Percentiles rank a stretch among this genome's conserved stretches.
phyloP scores from a whole-genome alignment of 2,329 filamentous ascomycete genomes.

The Sphaerostilbella broomeana region DNA sequence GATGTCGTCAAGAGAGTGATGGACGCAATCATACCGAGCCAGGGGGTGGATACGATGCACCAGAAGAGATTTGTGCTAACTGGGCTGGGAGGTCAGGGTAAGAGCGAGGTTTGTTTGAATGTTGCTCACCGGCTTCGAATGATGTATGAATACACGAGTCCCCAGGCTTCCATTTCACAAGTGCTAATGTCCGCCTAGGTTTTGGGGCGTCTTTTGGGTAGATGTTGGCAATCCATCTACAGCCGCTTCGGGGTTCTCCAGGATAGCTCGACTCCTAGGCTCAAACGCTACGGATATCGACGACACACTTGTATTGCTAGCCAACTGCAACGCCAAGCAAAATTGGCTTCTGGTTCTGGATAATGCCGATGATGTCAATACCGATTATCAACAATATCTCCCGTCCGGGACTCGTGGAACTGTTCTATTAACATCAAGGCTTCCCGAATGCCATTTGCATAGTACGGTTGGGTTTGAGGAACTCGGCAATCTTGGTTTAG shows the following conservation, averaged over 20 bases:
- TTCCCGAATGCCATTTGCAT: not conserved
- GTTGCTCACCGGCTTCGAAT: slow-evolving; percentile 1
- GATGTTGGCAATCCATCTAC: not conserved
- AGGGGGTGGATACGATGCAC: not conserved
- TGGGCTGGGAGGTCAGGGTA: slow-evolving; percentile 7
- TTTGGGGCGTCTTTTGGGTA: slow-evolving; percentile 11
- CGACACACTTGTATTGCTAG: not conserved
- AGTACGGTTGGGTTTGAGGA: slow-evolving; percentile 2
- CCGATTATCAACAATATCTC: slow-evolving; percentile 2
- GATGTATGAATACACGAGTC: slow-evolving; percentile 1
- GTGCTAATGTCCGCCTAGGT: not conserved
- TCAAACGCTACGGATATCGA: slow-evolving; percentile 1
- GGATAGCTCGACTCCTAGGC: slow-evolving; percentile 1
- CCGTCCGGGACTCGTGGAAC: not conserved
- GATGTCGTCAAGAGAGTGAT: slow-evolving; percentile 1
- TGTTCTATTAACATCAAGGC: slow-evolving; percentile 4
- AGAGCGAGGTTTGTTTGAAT: slow-evolving; percentile 8
- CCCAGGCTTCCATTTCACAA: too few species aligned
- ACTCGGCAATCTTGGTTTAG: slow-evolving; percentile 3
- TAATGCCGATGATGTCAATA: slow-evolving; percentile 34
- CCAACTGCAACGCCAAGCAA: not conserved
- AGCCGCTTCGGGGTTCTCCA: not conserved
- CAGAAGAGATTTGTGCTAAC: slow-evolving; percentile 7
- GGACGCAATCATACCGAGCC: not conserved
- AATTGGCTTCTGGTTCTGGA: slow-evolving; percentile 39